Percentiles rank a stretch among this genome's conserved stretches.
These are phyloP conservation scores for Lepraria neglecta DNA, from an alignment of 495 filamentous ascomycete genomes.

Conservation along the genomic window DNA sequence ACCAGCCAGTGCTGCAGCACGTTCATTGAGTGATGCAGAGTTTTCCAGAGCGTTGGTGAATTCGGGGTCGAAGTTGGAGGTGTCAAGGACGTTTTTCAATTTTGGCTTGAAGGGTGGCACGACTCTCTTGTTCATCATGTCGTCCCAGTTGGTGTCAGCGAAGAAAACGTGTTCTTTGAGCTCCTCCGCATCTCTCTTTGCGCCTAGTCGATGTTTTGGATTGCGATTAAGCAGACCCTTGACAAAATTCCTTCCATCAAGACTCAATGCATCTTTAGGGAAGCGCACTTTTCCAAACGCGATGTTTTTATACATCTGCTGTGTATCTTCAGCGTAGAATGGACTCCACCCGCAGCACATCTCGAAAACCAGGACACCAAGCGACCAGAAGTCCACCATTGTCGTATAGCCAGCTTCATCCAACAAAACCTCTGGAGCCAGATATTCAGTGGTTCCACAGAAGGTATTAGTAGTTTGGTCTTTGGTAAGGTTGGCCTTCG, in stretches of 20 bases:
- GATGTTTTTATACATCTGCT: constrained; percentile 99
- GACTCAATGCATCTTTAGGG: constrained; percentile 85
- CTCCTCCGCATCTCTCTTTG: constrained; percentile 86
- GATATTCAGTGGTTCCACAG: constrained; percentile 95
- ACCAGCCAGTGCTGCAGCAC: constrained; percentile 69
- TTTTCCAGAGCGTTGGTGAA: constrained; percentile 90
- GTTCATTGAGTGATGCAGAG: constrained; percentile 79
- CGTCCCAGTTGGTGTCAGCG: constrained; percentile 84
- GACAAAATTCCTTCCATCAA: constrained; percentile 94
- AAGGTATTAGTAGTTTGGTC: constrained; percentile 98
- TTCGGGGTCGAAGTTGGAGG: constrained; percentile 96
- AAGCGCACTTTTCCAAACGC: constrained; percentile 98
- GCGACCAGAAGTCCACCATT: constrained; percentile 99
- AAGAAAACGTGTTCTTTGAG: constrained; percentile 95
- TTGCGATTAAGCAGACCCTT: constrained; percentile 96
- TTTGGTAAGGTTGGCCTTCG: constrained; percentile 92
- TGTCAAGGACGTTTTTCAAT: constrained; percentile 88
- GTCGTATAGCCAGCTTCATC: constrained; percentile 98
- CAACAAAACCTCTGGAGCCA: constrained; percentile 89
- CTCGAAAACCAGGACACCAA: constrained; percentile 95
- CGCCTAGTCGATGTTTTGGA: constrained; percentile 89
- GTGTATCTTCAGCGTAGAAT: constrained; percentile 97
- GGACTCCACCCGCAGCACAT: constrained; percentile 99
- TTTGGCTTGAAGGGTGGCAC: constrained; percentile 98
- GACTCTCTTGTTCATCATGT: constrained; percentile 77